Evolutionary conservation across 306 rosid genomes (phyloP).

Genomic region (Lupinus albus): DNA sequence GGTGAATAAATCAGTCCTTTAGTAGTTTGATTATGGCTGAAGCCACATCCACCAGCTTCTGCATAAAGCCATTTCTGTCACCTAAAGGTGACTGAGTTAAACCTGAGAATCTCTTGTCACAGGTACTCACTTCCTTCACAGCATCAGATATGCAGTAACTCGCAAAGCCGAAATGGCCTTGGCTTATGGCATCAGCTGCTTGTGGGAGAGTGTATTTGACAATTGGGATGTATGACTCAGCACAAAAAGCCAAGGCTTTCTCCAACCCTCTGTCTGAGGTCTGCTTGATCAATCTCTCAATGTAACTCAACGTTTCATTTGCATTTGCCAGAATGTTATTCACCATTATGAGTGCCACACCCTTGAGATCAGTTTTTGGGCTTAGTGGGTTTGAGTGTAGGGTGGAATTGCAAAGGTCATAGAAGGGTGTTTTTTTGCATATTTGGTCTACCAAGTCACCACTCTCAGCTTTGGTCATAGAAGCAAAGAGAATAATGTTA

Average conservation of each 20-base stretch:
- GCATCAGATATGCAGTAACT: slow-evolving; percentile 61
- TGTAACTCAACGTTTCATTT: slow-evolving; percentile 43
- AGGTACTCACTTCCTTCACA: slow-evolving; percentile 52
- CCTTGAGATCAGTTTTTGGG: slow-evolving; percentile 47
- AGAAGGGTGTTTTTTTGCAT: slow-evolving; percentile 56
- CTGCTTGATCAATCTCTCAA: slow-evolving; percentile 46
- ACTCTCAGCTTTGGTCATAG: not conserved
- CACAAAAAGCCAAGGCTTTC: slow-evolving; percentile 69
- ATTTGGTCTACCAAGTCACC: slow-evolving; percentile 37
- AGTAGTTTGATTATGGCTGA: slow-evolving; percentile 52
- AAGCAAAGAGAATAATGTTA: slow-evolving; percentile 29
- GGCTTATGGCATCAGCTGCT: slow-evolving; percentile 60
- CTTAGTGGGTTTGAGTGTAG: slow-evolving; percentile 47
- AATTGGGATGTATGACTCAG: slow-evolving; percentile 69
- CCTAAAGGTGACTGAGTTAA: slow-evolving; percentile 38
- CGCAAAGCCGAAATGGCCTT: slow-evolving; percentile 64
- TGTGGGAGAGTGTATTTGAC: slow-evolving; percentile 76
- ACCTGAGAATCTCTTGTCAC: slow-evolving; percentile 53
- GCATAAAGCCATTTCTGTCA: slow-evolving; percentile 52
- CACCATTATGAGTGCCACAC: slow-evolving; percentile 43
- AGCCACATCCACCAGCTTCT: slow-evolving; percentile 55
- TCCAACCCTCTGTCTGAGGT: slow-evolving; percentile 45
- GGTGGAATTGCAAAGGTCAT: slow-evolving; percentile 48
- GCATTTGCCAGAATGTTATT: slow-evolving; percentile 45
- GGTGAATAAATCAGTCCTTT: slow-evolving; percentile 34